A percentile compares a stretch with the other conserved stretches of the same genome.
phyloP scores from a whole-genome alignment of 345 rosid species.

The Ailanthus altissimus region DNA sequence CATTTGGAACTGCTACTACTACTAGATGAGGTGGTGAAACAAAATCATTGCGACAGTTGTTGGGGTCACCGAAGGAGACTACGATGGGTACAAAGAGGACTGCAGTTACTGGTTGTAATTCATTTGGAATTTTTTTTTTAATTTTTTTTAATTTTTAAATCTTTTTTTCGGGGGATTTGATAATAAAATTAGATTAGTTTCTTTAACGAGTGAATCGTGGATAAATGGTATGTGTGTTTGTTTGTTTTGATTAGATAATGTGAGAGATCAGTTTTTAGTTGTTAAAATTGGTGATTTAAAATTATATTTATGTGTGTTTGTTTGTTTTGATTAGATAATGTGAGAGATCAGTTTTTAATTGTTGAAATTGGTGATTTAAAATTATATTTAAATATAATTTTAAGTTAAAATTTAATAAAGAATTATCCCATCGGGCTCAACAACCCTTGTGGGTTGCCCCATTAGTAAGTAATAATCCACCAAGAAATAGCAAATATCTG shows the following conservation, averaged over 20 bases:
- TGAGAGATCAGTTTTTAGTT: slow-evolving; percentile 27
- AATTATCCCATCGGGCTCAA: slow-evolving; percentile 79
- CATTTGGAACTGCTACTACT: slow-evolving; percentile 81
- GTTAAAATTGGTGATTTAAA: too few relatives aligned
- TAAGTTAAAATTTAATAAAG: too few relatives aligned
- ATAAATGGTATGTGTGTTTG: background rate
- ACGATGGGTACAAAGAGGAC: slow-evolving; percentile 61
- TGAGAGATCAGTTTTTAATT: too few relatives aligned
- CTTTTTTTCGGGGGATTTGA: background rate
- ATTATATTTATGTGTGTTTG: too few relatives aligned
- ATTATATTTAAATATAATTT: too few relatives aligned
- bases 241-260: slow-evolving; percentile 27
- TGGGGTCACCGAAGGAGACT: slow-evolving; percentile 31
- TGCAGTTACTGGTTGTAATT: slow-evolving; percentile 59
- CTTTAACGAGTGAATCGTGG: slow-evolving; percentile 19
- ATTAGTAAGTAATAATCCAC: slow-evolving; percentile 88
- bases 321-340: too few relatives aligned
- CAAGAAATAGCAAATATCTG: slow-evolving; percentile 86
- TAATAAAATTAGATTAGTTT: slow-evolving; percentile 9
- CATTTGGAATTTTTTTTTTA: slow-evolving; percentile 30
- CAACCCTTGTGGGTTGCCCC: slow-evolving; percentile 59
- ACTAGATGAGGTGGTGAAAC: slow-evolving; percentile 81
- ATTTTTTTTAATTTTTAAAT: background rate
- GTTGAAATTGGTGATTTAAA: too few relatives aligned
- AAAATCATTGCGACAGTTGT: slow-evolving; percentile 43